Percentiles rank a stretch among this genome's conserved stretches.
Evolutionary conservation across 1,284 basidiomycete species (phyloP).

Genomic region (Violaceomyces palustris): DNA sequence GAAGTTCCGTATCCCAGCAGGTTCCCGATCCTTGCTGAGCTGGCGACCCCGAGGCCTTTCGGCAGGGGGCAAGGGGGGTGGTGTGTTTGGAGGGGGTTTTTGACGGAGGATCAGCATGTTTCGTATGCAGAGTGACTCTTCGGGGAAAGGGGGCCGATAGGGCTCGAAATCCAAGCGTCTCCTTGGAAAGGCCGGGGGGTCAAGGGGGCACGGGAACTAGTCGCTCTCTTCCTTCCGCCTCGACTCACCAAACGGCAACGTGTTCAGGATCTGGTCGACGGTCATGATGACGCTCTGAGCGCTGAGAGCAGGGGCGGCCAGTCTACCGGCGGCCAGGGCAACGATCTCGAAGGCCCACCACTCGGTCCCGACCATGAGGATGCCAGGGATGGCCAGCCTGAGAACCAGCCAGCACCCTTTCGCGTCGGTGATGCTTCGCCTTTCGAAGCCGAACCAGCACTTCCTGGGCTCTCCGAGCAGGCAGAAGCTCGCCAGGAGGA

Average conservation of each 20-base stretch:
- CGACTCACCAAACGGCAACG: conserved; percentile 66
- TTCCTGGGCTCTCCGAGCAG: conserved; percentile 25
- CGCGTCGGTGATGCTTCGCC: not conserved
- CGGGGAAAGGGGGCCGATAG: no score
- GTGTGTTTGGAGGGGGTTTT: no score
- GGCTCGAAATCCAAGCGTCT: no score
- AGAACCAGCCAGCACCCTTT: conserved; percentile 61
- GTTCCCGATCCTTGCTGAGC: conserved; percentile 68
- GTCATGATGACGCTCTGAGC: conserved; percentile 76
- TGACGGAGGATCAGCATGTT: no score
- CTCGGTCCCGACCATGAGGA: conserved; percentile 72
- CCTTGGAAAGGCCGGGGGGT: no score
- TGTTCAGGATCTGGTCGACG: conserved; percentile 69
- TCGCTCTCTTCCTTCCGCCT: no score
- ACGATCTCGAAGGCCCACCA: conserved; percentile 78
- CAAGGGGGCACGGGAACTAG: no score
- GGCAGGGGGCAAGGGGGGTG: no score
- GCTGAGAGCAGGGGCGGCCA: conserved; percentile 65
- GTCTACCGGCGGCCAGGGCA: conserved; percentile 66
- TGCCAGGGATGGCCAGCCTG: conserved; percentile 65
- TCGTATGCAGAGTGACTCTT: no score
- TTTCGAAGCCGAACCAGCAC: not conserved
- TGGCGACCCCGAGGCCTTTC: conserved; percentile 66
- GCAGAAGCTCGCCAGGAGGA: conserved; percentile 58
- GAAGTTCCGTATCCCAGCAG: conserved; percentile 66